Evolutionary conservation across 768 basidiomycete genomes (phyloP).

Genomic region (Pleurotus salmoneostramineus): DNA sequence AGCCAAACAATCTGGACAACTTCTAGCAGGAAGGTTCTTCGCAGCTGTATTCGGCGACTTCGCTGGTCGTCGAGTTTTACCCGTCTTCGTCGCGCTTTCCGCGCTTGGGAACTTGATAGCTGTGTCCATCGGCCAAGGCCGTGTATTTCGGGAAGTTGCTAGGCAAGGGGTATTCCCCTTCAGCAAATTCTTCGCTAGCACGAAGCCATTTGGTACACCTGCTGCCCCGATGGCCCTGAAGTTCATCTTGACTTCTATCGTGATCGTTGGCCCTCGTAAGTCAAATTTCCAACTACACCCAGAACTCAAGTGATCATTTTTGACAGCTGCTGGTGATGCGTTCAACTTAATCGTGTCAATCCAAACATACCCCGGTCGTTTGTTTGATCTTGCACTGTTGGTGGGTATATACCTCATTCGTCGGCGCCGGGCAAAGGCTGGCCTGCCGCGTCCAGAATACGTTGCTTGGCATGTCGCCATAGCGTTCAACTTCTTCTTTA

Average conservation of each 20-base stretch:
- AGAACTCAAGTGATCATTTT: background rate
- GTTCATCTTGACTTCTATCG: conserved; percentile 31
- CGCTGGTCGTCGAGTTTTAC: conserved; percentile 28
- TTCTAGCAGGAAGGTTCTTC: conserved; percentile 50
- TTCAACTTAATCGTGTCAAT: conserved; percentile 40
- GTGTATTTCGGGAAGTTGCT: conserved; percentile 46
- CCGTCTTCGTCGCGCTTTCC: conserved; percentile 34
- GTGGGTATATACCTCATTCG: conserved; percentile 31
- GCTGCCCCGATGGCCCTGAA: conserved; percentile 36
- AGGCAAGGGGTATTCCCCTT: conserved; percentile 51
- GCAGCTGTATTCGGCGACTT: conserved; percentile 41
- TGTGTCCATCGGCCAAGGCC: conserved; percentile 35
- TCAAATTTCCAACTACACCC: background rate
- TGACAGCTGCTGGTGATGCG: conserved; percentile 30
- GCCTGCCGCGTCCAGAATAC: conserved; percentile 29
- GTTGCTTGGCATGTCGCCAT: conserved; percentile 33
- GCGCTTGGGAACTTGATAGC: conserved; percentile 36
- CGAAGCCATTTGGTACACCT: conserved; percentile 46
- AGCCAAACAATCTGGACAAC: conserved; percentile 37
- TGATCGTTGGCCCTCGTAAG: conserved; percentile 32
- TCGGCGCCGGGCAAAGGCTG: conserved; percentile 24
- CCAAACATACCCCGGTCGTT: conserved; percentile 35
- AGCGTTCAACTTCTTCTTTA: conserved; percentile 28
- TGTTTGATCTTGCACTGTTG: conserved; percentile 29
- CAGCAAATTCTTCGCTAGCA: conserved; percentile 42